Percentiles rank a stretch among this genome's conserved stretches.
phyloP scores from a whole-genome alignment of 768 basidiomycete species.

The Suillus tomentosus region DNA sequence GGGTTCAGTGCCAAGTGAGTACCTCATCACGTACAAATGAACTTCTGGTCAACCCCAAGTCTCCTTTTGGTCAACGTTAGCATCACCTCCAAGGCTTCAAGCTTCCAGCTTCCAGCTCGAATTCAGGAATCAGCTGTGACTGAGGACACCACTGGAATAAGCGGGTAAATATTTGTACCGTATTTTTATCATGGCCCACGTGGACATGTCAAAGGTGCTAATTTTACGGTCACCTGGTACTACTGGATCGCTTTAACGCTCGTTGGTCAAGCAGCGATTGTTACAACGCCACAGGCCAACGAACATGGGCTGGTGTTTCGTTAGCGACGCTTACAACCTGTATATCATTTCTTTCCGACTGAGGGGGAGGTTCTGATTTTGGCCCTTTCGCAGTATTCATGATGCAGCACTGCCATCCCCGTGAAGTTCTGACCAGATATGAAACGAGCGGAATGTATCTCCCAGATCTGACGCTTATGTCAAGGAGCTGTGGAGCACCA shows the following conservation, averaged over 20 bases:
- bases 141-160: not conserved
- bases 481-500: not conserved
- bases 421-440: not conserved
- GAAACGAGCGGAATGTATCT: not conserved
- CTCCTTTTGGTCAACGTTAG: not conserved
- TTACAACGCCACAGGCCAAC: conserved; percentile 36
- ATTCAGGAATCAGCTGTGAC: not conserved
- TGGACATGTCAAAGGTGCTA: not conserved
- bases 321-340: conserved; percentile 45
- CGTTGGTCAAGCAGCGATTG: not conserved
- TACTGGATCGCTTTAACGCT: conserved; percentile 13
- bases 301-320: conserved; percentile 45
- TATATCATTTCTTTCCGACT: conserved; percentile 24
- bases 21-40: not conserved
- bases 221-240: not conserved
- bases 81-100: not conserved
- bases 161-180: not conserved
- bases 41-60: not conserved
- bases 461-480: not conserved
- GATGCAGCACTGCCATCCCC: conserved; percentile 14
- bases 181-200: not conserved
- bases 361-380: conserved; percentile 7
- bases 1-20: not conserved
- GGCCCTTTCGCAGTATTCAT: conserved; percentile 19
- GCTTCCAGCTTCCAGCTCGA: not conserved